Base-by-base conservation (phyloP, 257 asterid genomes). In the Cruciata laevipes region DNA sequence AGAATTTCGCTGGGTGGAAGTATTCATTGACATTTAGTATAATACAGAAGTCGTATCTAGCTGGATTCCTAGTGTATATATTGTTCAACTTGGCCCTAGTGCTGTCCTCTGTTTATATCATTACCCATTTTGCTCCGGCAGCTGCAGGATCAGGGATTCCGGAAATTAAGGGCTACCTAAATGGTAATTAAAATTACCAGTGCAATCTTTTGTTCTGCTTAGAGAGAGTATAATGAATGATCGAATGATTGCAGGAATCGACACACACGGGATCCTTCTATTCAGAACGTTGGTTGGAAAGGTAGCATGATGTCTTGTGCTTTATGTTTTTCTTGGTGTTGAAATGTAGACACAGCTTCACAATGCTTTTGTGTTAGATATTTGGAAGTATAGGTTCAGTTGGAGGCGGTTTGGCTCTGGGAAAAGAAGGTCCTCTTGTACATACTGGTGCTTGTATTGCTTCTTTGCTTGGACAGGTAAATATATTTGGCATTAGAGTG, bases 91-190 rank as follows among this genome's bases (percentile, higher is more conserved):
- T 94, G 93, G 96, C 85, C 61, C 76, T 94, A 66, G 99, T 90
- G 65, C 75, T 88, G 69, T 94, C 99, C 74, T 94, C 96, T 67
- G 99, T 84, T 61, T 90, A 75, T 81, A 94, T 94, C 63, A 62
- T 94, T 65, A 94, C 99, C 21, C 78, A 79, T 16, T 94, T 88
- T 74, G 94, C 99, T 68, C 99, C 99, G 80, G 99, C 89, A 71
- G 99, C 99, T 25, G 91, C 99, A 8, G 99, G 99, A 70, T 94
- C 97, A 31, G 99, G 99, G 75, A 94, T 94, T 72, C 99, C 99
- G 69, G 99, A 94, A 85, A 90, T 94, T 70, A 94, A 94, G 94
- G 99, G 97, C 67, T 94, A 94, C 80, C 78, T 94, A 70, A 94
- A 94, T 76, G 99, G 99, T 88, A 77, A 42, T 57, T 52, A 31